phyloP scores from a whole-genome alignment of 495 filamentous ascomycete species.

The Tuber magnatum region DNA sequence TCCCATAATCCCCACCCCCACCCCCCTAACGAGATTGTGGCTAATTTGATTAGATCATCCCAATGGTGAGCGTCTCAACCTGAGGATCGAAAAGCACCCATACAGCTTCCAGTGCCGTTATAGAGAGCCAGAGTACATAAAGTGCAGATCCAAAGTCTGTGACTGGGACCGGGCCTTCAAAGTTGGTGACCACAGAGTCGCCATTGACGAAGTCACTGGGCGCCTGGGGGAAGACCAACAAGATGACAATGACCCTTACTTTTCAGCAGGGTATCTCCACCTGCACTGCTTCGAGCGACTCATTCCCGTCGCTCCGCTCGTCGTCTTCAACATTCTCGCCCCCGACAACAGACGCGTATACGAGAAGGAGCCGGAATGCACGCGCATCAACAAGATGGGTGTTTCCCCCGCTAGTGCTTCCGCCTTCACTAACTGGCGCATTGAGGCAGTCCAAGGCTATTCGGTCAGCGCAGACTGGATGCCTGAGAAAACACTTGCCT shows the following conservation, averaged over 20 bases:
- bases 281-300: conserved; percentile 34
- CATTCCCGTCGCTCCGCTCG: conserved; percentile 24
- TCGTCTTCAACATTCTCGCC: conserved; percentile 14
- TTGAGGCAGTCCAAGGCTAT: not conserved
- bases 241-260: conserved; percentile 32
- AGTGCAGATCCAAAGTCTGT: conserved; percentile 26
- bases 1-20: not conserved
- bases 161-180: conserved; percentile 9
- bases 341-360: conserved; percentile 21
- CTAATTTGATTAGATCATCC: conserved; percentile 26
- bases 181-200: conserved; percentile 27
- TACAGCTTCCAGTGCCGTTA: conserved; percentile 28
- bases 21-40: too few relatives aligned
- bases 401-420: conserved; percentile 13
- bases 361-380: not conserved
- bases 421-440: conserved; percentile 14
- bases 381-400: conserved; percentile 26
- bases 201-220: conserved; percentile 34
- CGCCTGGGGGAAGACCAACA: conserved; percentile 17
- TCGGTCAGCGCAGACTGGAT: not conserved
- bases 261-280: conserved; percentile 31
- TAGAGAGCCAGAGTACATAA: conserved; percentile 17
- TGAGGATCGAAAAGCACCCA: conserved; percentile 35
- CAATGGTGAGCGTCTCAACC: conserved; percentile 25
- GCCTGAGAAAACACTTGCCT: conserved; percentile 9